Evolutionary conservation across 192 early-diverging fungal species (phyloP), one percentile per base, ranked within the genome.

Genomic region (Backusella mclennaniae): DNA sequence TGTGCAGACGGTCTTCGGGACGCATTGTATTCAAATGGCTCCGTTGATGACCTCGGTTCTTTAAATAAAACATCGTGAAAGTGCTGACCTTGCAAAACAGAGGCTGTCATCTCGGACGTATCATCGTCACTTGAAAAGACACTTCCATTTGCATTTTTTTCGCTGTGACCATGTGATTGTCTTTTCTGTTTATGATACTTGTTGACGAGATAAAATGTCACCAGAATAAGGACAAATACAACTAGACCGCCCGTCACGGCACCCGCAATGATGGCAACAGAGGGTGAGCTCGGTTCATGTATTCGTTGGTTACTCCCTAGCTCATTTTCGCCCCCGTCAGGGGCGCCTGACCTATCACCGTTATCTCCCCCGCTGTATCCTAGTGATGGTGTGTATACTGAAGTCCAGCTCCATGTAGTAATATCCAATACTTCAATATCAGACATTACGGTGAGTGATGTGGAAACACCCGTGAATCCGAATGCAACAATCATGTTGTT

Each of bases 401-500:
- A 77, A 41, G 63, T 73, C 80, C 80, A 81, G 66, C 80, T 81
- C 80, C 80, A 81, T 8, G 79, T 76, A 19, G 19, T 41, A 17
- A 76, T 69, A 73, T 80, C 79, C 19, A 80, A 41, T 23, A 76
- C 75, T 35, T 80, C 79, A 23, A 80, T 73, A 69, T 80, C 79
- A 14, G 79, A 80, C 66, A 80, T 76, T 17, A 76, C 72, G 1
- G 79, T 73, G 15, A 80, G 52, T 15, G 79, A 71, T 5, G 79
- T 80, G 11, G 75, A 76, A n/a, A 80, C 79, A 29, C 79, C 79
- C 44, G 79, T 80, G 56, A 80, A 80, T 39, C 79, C 79, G 68
- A 80, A 80, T 23, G 79, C 79, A 44, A 80, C 79, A 52, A 80
- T 80, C 79, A 80, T 80, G 38, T 76, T 80, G 17, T 63, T 80